A percentile compares a stretch with the other conserved stretches of the same genome.
phyloP scores from a whole-genome alignment of 1,139 yeast genomes.

The Nakaseomyces sp. region DNA sequence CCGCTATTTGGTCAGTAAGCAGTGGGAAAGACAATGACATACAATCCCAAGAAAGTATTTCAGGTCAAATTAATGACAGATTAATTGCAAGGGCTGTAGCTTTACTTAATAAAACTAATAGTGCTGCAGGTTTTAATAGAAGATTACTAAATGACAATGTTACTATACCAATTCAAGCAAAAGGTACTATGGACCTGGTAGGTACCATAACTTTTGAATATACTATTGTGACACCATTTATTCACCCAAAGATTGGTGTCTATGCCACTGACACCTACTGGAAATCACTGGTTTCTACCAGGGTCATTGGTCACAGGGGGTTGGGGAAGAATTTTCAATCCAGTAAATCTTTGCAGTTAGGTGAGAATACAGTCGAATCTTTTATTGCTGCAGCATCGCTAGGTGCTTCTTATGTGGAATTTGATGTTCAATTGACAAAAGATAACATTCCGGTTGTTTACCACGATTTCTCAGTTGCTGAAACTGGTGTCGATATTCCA shows the following conservation, averaged over 20 bases:
- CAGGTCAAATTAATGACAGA: background rate
- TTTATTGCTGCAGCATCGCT: slow-evolving; percentile 94
- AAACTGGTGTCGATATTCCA: slow-evolving; percentile 92
- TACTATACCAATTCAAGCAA: slow-evolving; percentile 72
- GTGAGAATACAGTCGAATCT: slow-evolving; percentile 92
- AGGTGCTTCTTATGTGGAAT: slow-evolving; percentile 89
- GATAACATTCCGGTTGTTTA: slow-evolving; percentile 88
- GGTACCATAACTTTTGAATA: slow-evolving; percentile 75
- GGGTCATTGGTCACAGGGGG: slow-evolving; percentile 96
- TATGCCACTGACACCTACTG: slow-evolving; percentile 69
- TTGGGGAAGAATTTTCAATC: slow-evolving; percentile 74
- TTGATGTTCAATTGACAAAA: slow-evolving; percentile 94
- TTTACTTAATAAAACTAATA: slow-evolving; percentile 51
- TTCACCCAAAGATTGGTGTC: slow-evolving; percentile 60
- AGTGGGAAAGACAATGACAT: background rate
- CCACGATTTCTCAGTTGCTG: slow-evolving; percentile 92
- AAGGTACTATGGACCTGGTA: slow-evolving; percentile 60
- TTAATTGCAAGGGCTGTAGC: slow-evolving; percentile 60
- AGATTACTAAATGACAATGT: slow-evolving; percentile 59
- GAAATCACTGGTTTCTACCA: slow-evolving; percentile 80
- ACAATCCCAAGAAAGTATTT: background rate
- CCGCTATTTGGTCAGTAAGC: background rate
- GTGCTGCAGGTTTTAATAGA: slow-evolving; percentile 62
- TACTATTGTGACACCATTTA: slow-evolving; percentile 62
- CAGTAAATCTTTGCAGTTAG: slow-evolving; percentile 76